phyloP scores from a whole-genome alignment of 2,329 filamentous ascomycete species.

The Beauveria caledonica region DNA sequence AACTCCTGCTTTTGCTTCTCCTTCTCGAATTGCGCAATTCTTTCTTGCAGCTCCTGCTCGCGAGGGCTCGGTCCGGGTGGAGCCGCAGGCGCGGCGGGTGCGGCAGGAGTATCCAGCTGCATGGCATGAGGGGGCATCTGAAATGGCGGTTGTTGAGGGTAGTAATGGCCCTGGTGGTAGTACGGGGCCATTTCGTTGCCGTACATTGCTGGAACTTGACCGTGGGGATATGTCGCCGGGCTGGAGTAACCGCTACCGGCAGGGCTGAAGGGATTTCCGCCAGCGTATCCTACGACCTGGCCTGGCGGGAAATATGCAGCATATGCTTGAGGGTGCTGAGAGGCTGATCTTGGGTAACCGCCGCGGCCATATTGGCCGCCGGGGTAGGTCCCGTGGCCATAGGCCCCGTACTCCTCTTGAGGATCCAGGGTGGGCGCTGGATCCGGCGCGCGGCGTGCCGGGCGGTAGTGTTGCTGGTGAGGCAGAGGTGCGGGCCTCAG shows the following conservation, averaged over 20 bases:
- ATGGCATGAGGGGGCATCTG: constrained; percentile 33
- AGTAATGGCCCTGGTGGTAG: constrained; percentile 20
- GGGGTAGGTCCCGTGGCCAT: constrained; percentile 28
- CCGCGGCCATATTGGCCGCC: constrained; percentile 13
- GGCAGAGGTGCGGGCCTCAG: constrained; percentile 16
- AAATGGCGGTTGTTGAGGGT: constrained; percentile 28
- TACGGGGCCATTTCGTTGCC: constrained; percentile 1
- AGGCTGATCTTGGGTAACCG: constrained; percentile 13
- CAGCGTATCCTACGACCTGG: constrained; percentile 30
- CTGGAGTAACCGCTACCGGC: constrained; percentile 27
- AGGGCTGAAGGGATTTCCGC: constrained; percentile 35
- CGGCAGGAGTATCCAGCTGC: constrained; percentile 31
- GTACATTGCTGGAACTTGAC: not conserved
- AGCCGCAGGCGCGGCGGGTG: constrained; percentile 29
- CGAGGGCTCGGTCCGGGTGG: not conserved
- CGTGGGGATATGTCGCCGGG: not conserved
- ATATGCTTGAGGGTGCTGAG: constrained; percentile 17
- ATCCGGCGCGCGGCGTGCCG: constrained; percentile 32
- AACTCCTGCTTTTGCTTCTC: constrained; percentile 32
- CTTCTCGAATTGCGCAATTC: constrained; percentile 23
- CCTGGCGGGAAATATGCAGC: constrained; percentile 26
- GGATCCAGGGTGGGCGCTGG: constrained; percentile 56
- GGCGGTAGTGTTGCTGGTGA: constrained; percentile 30
- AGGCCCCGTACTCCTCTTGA: constrained; percentile 50
- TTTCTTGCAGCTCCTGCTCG: constrained; percentile 34